Conservation (phyloP, 768 basidiomycete species). For the Suillus placidus region DNA sequence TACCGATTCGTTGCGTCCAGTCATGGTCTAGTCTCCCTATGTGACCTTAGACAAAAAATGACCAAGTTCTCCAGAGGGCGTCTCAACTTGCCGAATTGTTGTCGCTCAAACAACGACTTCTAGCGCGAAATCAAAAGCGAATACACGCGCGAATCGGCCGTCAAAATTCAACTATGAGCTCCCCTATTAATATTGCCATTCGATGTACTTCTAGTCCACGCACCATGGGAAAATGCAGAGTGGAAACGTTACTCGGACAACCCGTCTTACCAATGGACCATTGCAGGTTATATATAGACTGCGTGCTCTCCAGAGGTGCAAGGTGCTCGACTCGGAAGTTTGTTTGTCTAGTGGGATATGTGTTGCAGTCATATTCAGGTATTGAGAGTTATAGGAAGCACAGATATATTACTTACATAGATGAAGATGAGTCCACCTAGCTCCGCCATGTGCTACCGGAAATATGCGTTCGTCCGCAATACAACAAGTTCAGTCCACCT, state of each 20-base stretch:
- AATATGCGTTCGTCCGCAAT: not conserved
- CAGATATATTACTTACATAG: not conserved
- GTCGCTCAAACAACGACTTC: not conserved
- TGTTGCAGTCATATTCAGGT: not conserved
- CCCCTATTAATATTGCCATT: not conserved
- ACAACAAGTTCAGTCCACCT: slow-evolving; percentile 50
- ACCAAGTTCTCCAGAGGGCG: not conserved
- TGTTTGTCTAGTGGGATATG: not conserved
- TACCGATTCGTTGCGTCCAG: not conserved
- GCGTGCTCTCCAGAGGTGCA: not conserved
- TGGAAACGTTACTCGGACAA: not conserved
- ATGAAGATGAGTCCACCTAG: not conserved
- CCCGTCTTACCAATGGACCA: not conserved
- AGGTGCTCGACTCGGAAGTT: not conserved
- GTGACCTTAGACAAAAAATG: not conserved
- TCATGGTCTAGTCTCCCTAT: not conserved
- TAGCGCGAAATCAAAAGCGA: no score
- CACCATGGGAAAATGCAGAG: not conserved
- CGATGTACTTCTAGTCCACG: not conserved
- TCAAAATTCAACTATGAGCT: not conserved
- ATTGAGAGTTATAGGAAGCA: not conserved
- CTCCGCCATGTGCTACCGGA: not conserved
- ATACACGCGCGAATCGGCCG: not conserved
- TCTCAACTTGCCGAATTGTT: not conserved
- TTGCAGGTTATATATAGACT: not conserved